Evolutionary conservation across 2,329 filamentous ascomycete species (phyloP), one percentile per base, ranked within the genome.

Genomic region (Emmonsia crescens): DNA sequence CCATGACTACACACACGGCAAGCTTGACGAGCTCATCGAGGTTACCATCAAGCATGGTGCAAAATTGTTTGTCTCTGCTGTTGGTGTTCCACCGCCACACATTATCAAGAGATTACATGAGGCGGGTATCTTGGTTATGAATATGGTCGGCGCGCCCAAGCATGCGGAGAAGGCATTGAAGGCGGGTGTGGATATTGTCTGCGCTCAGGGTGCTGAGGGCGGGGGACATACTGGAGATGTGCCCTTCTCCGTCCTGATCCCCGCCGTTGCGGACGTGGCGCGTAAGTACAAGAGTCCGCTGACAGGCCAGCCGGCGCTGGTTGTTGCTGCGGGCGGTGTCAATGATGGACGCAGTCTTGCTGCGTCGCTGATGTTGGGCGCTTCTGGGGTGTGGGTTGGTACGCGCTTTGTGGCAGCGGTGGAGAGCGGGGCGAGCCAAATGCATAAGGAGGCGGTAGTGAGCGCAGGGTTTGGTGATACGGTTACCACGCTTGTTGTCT

Each of bases 71-170:
- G 91, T 96, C 49, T 86, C 82, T 59, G 93, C 93, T 1, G 91
- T 96, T 0, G 93, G 93, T 9, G 88, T 96, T 27, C 93, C 93
- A 19, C 90, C 92, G 0, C 78, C 79, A 54, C 75, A 79, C 62
- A 84, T 92, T 4, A 88, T 96, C 62, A 85, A 89, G 67, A 78
- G 85, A 54, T 80, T 97, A 52, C 93, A 97, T 71, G 80, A 82
- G 9, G 87, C 88, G 0, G 89, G 89, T 0, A 89, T 97, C 48
- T 72, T 95, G 63, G 82, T 96, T 42, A 96, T 96, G 91, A 96
- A 96, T 74, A 96, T 96, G 92, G 91, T 96, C 24, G 93, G 93
- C 0, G 89, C 92, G 69, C 92, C 93, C 1, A 91, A 88, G 73
- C 93, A 97, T 74, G 92, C 92, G 0, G 83, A 87, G 73, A 96